These are phyloP conservation scores for Psilocybe subaeruginosa DNA, from an alignment of 768 basidiomycete species.

Conservation along the genomic window DNA sequence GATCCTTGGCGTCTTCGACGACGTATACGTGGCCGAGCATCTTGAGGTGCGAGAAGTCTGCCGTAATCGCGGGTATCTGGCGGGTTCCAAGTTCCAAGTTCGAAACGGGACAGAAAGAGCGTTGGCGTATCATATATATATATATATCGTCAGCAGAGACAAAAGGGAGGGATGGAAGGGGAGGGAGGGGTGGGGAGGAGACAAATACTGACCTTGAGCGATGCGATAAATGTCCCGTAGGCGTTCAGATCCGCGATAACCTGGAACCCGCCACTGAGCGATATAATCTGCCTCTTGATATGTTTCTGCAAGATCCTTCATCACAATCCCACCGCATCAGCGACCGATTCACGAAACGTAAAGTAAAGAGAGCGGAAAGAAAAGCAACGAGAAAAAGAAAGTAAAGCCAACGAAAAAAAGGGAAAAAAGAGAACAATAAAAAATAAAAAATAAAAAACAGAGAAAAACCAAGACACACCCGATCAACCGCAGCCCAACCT, in stretches of 20 bases:
- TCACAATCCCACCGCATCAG: not conserved
- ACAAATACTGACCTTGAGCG: conserved; percentile 66
- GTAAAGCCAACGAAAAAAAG: not conserved
- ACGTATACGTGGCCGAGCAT: conserved; percentile 98
- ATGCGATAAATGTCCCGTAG: conserved; percentile 87
- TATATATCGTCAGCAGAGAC: not conserved
- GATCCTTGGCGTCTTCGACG: conserved; percentile 93
- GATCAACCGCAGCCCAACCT: conserved; percentile 89
- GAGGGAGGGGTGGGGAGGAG: not conserved
- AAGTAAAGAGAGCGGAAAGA: no score
- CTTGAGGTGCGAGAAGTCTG: conserved; percentile 92
- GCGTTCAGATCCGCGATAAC: conserved; percentile 96
- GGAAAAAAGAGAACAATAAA: not conserved
- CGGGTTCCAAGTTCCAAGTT: not conserved
- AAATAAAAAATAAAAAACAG: conserved; percentile 1
- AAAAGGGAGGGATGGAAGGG: not conserved
- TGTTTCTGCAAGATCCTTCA: conserved; percentile 93
- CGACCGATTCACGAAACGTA: not conserved
- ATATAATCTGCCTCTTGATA: conserved; percentile 96
- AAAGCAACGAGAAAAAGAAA: no score
- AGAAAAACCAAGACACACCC: conserved; percentile 50
- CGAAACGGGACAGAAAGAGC: no score
- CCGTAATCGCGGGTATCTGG: conserved; percentile 76
- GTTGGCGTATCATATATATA: no score
- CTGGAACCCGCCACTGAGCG: conserved; percentile 90